Evolutionary conservation across 2,329 filamentous ascomycete species (phyloP), one percentile per base, ranked within the genome.

Genomic region (Zymoseptoria passerinii): DNA sequence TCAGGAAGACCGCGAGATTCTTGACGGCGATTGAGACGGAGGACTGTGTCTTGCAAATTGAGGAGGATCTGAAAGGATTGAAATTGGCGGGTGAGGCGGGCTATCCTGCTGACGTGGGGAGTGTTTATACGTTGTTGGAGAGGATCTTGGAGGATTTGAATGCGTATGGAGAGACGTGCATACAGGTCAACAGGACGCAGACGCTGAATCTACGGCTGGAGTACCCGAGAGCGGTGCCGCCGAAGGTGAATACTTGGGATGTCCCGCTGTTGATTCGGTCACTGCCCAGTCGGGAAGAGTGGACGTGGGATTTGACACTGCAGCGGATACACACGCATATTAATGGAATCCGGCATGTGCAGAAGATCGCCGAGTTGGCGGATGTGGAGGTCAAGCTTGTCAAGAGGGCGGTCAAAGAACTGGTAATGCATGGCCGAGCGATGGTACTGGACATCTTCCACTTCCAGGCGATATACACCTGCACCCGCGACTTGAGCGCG

Each of bases 381-480:
- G 89, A 95, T 68, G 90, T 94, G 8, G 91, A 95, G 60, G 82
- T 95, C 53, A 87, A 88, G 53, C 84, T 99, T 23, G 90, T 92
- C 57, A 89, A 90, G 68, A 87, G 90, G 50, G 92, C 91, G 7
- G 82, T 97, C 58, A 86, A 89, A 62, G 92, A 97, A 72, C 81
- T 99, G 8, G 81, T 97, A 27, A 95, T 95, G 78, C 96, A 97
- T 74, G 90, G 92, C 70, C 92, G 90, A 68, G 83, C 96, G 40
- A 80, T 96, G 27, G 82, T 97, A 55, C 83, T 97, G 9, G 94
- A 99, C 75, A 89, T 96, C 67, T 97, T 97, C 78, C 91, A 94
- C 72, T 99, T 97, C 72, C 81, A 86, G 29, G 90, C 89, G 49
- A 92, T 95, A 67, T 99, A 99, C 70, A 91, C 92, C 0, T 86